Base-by-base conservation (phyloP, 2,329 filamentous ascomycete genomes). In the Fusarium pseudonygamai region DNA sequence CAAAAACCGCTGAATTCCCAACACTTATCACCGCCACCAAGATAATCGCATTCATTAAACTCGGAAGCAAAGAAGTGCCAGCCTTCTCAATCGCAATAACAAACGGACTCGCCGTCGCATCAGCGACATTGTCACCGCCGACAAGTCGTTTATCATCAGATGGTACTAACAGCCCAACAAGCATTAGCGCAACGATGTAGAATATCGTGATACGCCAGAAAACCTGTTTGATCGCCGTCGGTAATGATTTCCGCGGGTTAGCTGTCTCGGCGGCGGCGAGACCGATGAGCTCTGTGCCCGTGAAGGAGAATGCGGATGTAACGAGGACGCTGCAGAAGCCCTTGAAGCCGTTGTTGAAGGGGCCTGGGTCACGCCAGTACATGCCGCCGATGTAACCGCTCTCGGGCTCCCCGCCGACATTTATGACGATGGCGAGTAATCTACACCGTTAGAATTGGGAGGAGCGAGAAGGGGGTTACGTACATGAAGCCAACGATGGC, bases 181-280 rank as follows among this genome's bases (percentile, higher is more conserved):
- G 85, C 24, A 91, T 89, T 10, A 98, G 88, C 1, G 93, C 93
- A n/a, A 97, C 90, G 55, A 98, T 87, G 84, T 97, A 98, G 84
- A 98, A 98, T 64, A 97, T 87, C 13, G 91, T 90, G 79, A 97
- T 97, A 77, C 95, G 92, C 95, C 95, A 98, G 82, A 97, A 97
- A 24, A 97, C 94, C 80, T 97, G 95, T 83, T 97, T 97, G 78
- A 97, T 92, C 10, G 95, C 95, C 0, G 91, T 94, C 0, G 95
- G 95, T 1, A 98, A 86, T 1, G 92, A 93, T 79, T 96, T 93
- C 60, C 92, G 88, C 4, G 93, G 93, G 77, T 94, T 94, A 26
- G 88, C 90, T 0, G 93, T 93, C 80, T 95, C 93, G 43, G 93
- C 93, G 2, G 93, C 93, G 6, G 93, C 92, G 16, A 95, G 87